phyloP scores from a whole-genome alignment of 495 filamentous ascomycete genomes.

The Podospora conica region DNA sequence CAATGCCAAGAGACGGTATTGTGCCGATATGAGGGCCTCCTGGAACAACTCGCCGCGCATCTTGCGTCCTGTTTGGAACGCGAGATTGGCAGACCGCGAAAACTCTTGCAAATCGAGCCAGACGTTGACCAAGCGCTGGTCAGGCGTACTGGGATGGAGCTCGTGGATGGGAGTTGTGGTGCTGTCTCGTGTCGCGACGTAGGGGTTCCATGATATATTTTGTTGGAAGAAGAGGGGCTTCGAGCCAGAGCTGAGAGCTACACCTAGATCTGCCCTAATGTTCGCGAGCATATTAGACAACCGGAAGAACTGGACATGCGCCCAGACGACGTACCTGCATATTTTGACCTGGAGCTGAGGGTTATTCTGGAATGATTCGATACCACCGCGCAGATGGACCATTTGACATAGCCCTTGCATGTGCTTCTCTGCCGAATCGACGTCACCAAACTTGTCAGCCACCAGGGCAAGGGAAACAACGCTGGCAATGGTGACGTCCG shows the following conservation, averaged over 20 bases:
- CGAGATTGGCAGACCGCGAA: constrained; percentile 9
- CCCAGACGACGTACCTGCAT: constrained; percentile 13
- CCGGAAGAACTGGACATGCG: background rate
- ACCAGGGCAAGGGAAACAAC: constrained; percentile 27
- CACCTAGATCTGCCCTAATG: constrained; percentile 6
- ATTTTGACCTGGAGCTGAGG: constrained; percentile 16
- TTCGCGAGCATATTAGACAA: background rate
- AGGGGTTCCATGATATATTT: constrained; percentile 13
- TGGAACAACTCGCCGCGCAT: constrained; percentile 7
- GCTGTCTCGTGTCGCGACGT: background rate
- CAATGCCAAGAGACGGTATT: constrained; percentile 19
- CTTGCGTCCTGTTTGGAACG: constrained; percentile 8
- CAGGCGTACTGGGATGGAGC: background rate
- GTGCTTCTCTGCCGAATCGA: constrained; percentile 27
- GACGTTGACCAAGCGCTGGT: constrained; percentile 10
- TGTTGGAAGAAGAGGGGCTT: constrained; percentile 11
- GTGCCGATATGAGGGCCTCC: constrained; percentile 14
- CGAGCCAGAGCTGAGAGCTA: background rate
- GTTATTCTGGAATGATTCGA: constrained; percentile 8
- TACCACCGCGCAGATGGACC: constrained; percentile 32
- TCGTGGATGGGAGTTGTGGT: background rate
- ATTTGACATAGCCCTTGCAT: constrained; percentile 32
- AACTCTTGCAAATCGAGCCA: constrained; percentile 15
- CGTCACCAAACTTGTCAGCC: constrained; percentile 26
- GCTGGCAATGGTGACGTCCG: constrained; percentile 29